A percentile compares a stretch with the other conserved stretches of the same genome.
phyloP scores from a whole-genome alignment of 1,284 basidiomycete species.

The Sutorius eximius region DNA sequence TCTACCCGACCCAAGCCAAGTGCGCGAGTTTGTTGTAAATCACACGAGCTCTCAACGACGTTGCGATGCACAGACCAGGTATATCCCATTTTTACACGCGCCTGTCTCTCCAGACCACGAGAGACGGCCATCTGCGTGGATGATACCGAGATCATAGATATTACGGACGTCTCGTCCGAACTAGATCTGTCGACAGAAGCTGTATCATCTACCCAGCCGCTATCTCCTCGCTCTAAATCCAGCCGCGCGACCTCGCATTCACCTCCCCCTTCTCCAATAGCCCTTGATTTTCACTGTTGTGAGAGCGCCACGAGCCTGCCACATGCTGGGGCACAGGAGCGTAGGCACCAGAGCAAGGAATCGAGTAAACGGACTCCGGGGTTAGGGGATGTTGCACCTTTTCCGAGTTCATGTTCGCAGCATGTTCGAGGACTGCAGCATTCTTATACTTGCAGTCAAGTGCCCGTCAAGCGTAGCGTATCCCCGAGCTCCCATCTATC shows the following conservation, averaged over 20 bases:
- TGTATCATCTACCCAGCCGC: constrained; percentile 5
- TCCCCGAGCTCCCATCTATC: constrained; percentile 1
- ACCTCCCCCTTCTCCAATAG: constrained; percentile 5
- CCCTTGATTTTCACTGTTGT: not conserved
- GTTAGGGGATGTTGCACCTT: constrained; percentile 36
- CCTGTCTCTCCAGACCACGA: not conserved
- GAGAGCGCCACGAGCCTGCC: constrained; percentile 9
- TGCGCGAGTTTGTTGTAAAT: constrained; percentile 11
- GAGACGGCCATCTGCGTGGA: constrained; percentile 6
- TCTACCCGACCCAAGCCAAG: constrained; percentile 15
- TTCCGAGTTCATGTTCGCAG: constrained; percentile 54
- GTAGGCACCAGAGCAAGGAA: constrained; percentile 1
- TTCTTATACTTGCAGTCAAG: constrained; percentile 16
- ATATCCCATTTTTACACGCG: constrained; percentile 29
- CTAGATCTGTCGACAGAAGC: constrained; percentile 17
- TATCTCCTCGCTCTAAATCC: constrained; percentile 14
- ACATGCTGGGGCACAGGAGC: constrained; percentile 1
- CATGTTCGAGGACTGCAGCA: constrained; percentile 62
- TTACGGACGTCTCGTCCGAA: constrained; percentile 17
- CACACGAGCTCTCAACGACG: not conserved
- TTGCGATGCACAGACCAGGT: constrained; percentile 20
- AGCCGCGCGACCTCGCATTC: constrained; percentile 6
- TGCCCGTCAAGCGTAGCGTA: constrained; percentile 11
- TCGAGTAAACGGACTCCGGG: constrained; percentile 4
- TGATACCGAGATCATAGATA: constrained; percentile 18